phyloP scores from a whole-genome alignment of 1,284 basidiomycete species.

The Ceratobasidium sp. region DNA sequence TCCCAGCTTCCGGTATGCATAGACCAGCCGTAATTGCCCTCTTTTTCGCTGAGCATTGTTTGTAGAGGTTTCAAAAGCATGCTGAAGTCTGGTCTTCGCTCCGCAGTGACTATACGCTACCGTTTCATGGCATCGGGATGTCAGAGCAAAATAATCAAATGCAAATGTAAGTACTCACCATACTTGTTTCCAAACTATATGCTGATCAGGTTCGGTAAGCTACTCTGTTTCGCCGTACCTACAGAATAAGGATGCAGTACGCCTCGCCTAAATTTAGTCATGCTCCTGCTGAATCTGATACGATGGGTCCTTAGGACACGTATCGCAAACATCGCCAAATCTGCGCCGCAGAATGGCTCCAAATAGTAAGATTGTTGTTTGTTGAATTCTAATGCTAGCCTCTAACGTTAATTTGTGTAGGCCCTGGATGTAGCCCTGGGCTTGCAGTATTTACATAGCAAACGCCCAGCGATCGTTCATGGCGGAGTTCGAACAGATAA shows the following conservation, averaged over 20 bases:
- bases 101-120: conserved; percentile 14
- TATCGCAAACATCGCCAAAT: background rate
- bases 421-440: conserved; percentile 12
- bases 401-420: background rate
- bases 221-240: conserved; percentile 6
- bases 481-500: background rate
- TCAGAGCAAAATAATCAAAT: background rate
- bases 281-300: background rate
- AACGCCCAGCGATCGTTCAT: conserved; percentile 5
- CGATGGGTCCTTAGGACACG: background rate
- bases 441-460: conserved; percentile 20
- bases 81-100: background rate
- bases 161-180: background rate
- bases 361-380: background rate
- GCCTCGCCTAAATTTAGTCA: background rate
- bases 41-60: no score
- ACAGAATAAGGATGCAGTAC: conserved; percentile 22
- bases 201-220: background rate
- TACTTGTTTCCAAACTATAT: no score
- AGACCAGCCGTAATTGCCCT: no score
- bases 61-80: background rate
- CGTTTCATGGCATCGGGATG: conserved; percentile 28
- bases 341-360: background rate
- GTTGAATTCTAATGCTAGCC: no score
- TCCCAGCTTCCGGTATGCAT: no score